phyloP scores from a whole-genome alignment of 257 asterid genomes.

The Mitragyna speciosa region DNA sequence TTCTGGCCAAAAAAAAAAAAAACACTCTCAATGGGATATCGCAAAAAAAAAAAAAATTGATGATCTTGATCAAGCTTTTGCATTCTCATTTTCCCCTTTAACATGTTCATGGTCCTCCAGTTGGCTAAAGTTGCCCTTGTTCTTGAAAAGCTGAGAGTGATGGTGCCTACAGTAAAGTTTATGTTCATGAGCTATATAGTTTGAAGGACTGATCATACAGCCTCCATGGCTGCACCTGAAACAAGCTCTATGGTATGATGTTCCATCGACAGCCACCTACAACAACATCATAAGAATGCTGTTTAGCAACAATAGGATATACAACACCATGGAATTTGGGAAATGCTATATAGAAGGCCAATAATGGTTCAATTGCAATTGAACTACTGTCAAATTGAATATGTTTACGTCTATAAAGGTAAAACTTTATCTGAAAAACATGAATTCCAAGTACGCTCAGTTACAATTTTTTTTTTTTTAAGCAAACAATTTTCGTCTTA shows the following conservation, averaged over 20 bases:
- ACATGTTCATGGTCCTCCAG: slow-evolving; percentile 44
- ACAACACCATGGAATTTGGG: no score
- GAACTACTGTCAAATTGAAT: neutral
- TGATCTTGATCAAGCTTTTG: slow-evolving; percentile 22
- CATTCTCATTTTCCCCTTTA: slow-evolving; percentile 31
- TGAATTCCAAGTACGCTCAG: neutral
- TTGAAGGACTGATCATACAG: slow-evolving; percentile 75
- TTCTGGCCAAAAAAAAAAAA: neutral
- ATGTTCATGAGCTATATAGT: slow-evolving; percentile 69
- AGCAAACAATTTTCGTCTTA: neutral
- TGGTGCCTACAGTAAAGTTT: slow-evolving; percentile 78
- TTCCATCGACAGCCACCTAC: slow-evolving; percentile 79
- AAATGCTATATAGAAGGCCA: neutral
- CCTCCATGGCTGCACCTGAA: slow-evolving; percentile 84
- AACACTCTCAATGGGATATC: neutral
- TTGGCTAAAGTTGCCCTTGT: slow-evolving; percentile 73
- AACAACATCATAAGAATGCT: slow-evolving; percentile 1
- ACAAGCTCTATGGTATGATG: slow-evolving; percentile 62
- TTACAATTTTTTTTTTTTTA: neutral
- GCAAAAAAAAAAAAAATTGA: neutral
- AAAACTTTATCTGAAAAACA: neutral
- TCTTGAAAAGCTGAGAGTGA: slow-evolving; percentile 74
- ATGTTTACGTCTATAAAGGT: neutral
- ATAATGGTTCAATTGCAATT: neutral
- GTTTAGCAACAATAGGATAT: neutral